These are phyloP conservation scores for Exophiala bonariae DNA, from an alignment of 2,329 filamentous ascomycete genomes.

Conservation along the genomic window DNA sequence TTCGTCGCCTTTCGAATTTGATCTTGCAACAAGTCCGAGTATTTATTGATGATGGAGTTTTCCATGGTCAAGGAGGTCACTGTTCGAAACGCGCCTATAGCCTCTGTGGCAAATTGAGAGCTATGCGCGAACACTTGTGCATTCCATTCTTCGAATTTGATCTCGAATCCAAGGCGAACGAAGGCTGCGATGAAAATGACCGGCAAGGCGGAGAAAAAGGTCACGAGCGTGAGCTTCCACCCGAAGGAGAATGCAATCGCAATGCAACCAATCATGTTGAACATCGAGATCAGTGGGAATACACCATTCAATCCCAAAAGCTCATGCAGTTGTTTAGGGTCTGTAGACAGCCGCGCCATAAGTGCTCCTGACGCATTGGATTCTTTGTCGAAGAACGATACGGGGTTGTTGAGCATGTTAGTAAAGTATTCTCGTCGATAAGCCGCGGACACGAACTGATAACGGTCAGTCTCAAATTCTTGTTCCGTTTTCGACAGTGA, in stretches of 20 bases:
- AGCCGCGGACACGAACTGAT: constrained; percentile 34
- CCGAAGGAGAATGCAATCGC: constrained; percentile 70
- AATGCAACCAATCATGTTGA: constrained; percentile 65
- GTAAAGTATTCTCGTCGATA: constrained; percentile 49
- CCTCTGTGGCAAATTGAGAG: constrained; percentile 73
- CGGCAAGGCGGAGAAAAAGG: constrained; percentile 59
- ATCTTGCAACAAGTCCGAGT: constrained; percentile 56
- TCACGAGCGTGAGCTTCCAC: constrained; percentile 74
- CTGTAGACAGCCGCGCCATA: constrained; percentile 47
- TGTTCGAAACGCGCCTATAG: constrained; percentile 72
- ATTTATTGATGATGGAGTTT: constrained; percentile 62
- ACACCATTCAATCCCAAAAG: constrained; percentile 61
- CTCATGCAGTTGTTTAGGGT: constrained; percentile 53
- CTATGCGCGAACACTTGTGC: constrained; percentile 51
- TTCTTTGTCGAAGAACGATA: constrained; percentile 45
- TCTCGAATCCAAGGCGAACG: constrained; percentile 26
- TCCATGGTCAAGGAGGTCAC: constrained; percentile 71
- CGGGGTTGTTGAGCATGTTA: constrained; percentile 43
- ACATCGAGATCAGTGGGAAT: constrained; percentile 70
- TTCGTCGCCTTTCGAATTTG: constrained; percentile 62
- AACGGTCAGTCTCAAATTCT: constrained; percentile 32
- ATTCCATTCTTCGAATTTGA: constrained; percentile 25
- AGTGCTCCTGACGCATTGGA: constrained; percentile 51
- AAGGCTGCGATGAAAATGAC: constrained; percentile 52
- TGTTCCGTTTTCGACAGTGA: constrained; percentile 15